These are phyloP conservation scores for Venturia carpophila DNA, from an alignment of 2,329 filamentous ascomycete species.

Conservation along the genomic window DNA sequence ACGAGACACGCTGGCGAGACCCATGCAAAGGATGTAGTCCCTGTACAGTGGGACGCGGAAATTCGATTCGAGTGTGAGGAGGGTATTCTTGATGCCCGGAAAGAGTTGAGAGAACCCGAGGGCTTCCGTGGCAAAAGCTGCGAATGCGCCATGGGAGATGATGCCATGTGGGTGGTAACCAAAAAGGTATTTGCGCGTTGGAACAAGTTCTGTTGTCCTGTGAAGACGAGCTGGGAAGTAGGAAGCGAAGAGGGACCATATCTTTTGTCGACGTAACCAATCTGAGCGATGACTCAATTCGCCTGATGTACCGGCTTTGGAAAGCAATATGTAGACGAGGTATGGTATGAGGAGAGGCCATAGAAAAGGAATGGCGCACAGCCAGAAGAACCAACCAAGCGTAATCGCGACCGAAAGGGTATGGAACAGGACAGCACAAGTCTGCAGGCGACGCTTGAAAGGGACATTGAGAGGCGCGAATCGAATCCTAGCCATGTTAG, in stretches of 20 bases:
- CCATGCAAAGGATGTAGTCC: conserved; percentile 86
- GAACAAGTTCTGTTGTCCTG: conserved; percentile 69
- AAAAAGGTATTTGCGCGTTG: conserved; percentile 88
- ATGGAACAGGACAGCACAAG: conserved; percentile 42
- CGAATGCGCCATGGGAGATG: conserved; percentile 93
- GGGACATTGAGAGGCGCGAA: conserved; percentile 78
- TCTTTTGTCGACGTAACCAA: conserved; percentile 60
- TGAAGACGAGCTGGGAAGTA: conserved; percentile 90
- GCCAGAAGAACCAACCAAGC: conserved; percentile 78
- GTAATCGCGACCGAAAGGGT: conserved; percentile 41
- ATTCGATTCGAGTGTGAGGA: conserved; percentile 91
- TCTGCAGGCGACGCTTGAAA: conserved; percentile 44
- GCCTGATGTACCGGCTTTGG: conserved; percentile 68
- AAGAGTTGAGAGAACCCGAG: conserved; percentile 81
- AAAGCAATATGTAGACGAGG: conserved; percentile 74
- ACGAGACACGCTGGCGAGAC: conserved; percentile 79
- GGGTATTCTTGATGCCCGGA: conserved; percentile 87
- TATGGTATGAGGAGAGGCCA: conserved; percentile 79
- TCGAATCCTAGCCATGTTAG: conserved; percentile 50
- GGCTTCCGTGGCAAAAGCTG: conserved; percentile 82
- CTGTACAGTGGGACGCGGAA: conserved; percentile 90
- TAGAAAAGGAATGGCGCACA: conserved; percentile 81
- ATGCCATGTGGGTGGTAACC: conserved; percentile 97
- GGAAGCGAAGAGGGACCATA: conserved; percentile 84
- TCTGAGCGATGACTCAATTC: conserved; percentile 66